Conservation (phyloP, 129 eudicot genomes). For the Flaveria robusta region DNA sequence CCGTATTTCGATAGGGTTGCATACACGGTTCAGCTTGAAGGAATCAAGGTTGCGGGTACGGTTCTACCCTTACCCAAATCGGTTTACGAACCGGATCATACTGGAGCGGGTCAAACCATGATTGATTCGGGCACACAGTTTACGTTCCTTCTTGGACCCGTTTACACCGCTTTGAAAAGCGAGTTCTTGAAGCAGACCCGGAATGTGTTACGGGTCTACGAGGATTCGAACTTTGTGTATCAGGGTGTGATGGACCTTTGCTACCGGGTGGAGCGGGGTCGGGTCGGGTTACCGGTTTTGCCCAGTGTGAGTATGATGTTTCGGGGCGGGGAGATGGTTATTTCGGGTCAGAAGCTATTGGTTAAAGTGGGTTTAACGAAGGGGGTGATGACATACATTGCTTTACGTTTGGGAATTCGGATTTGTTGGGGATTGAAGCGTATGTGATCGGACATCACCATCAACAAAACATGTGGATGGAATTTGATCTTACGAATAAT, state of each 20-base stretch:
- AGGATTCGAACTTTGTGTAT: constrained; percentile 71
- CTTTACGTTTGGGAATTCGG: constrained; percentile 89
- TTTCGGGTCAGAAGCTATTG: constrained; percentile 59
- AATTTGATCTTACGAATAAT: constrained; percentile 65
- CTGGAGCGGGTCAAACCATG: constrained; percentile 96
- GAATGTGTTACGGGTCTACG: constrained; percentile 54
- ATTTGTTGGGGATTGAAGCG: constrained; percentile 77
- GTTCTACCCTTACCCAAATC: constrained; percentile 74
- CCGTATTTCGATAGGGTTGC: constrained; percentile 79
- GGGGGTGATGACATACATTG: constrained; percentile 63
- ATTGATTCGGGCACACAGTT: constrained; percentile 91
- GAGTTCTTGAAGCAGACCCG: constrained; percentile 66
- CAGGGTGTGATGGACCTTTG: constrained; percentile 95
- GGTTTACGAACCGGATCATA: constrained; percentile 71
- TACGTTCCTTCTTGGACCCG: constrained; percentile 75
- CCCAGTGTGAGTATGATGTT: constrained; percentile 75
- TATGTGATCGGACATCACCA: constrained; percentile 88
- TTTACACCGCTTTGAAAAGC: constrained; percentile 58
- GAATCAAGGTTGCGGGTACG: constrained; percentile 61
- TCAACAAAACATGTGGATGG: constrained; percentile 90
- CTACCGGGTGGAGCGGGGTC: constrained; percentile 47
- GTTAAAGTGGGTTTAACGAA: constrained; percentile 52
- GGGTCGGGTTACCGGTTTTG: constrained; percentile 50
- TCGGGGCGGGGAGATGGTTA: constrained; percentile 74
- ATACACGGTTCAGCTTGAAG: constrained; percentile 75